phyloP scores from a whole-genome alignment of 106 monocot genomes.

The Cymbidium sinense region DNA sequence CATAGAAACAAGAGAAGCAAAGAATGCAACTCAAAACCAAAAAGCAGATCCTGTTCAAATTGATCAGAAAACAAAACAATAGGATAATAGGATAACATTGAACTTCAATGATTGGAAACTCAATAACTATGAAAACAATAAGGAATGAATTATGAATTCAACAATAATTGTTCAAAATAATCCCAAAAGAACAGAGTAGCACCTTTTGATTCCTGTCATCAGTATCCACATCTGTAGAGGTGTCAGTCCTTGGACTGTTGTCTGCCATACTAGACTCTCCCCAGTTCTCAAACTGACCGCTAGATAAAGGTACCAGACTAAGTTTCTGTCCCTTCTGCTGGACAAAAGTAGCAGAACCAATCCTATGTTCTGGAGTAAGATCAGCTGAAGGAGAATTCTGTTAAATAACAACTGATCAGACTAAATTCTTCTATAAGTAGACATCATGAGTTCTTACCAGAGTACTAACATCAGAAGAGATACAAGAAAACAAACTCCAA shows the following conservation, averaged over 20 bases:
- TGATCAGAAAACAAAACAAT: neutral
- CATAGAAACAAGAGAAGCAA: neutral
- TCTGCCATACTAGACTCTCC: conserved; percentile 70
- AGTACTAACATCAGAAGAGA: neutral
- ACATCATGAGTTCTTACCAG: neutral
- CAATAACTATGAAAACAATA: neutral
- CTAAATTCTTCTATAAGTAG: conserved; percentile 1
- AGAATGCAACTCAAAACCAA: neutral
- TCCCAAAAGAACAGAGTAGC: conserved; percentile 2
- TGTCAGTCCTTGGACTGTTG: conserved; percentile 47
- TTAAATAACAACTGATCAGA: conserved; percentile 1
- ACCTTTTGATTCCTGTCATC: conserved; percentile 50
- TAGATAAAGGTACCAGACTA: conserved; percentile 8
- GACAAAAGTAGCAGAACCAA: conserved; percentile 17
- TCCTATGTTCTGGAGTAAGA: conserved; percentile 11
- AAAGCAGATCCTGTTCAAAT: neutral
- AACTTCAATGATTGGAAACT: too few relatives aligned
- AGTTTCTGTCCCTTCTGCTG: conserved; percentile 4
- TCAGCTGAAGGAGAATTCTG: conserved; percentile 11
- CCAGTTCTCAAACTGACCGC: conserved; percentile 29
- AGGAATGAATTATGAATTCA: neutral
- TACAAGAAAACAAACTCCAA: conserved; percentile 4
- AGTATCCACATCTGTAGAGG: conserved; percentile 54
- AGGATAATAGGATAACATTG: neutral
- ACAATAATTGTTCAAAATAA: neutral